phyloP scores from a whole-genome alignment of 2,329 filamentous ascomycete genomes.

The Cadophora sp. region DNA sequence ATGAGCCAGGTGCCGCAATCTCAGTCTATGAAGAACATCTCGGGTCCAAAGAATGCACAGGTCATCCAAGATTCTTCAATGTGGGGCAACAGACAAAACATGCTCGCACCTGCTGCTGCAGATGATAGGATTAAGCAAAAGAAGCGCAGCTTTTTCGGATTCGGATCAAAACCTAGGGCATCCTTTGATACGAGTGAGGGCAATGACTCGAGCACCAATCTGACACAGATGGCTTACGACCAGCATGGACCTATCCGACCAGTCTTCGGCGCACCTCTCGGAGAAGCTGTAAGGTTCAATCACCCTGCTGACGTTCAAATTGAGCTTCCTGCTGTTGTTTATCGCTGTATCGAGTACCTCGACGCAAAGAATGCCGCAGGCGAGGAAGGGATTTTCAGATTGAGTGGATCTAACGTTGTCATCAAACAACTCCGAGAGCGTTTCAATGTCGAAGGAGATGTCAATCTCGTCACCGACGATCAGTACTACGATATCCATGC shows the following conservation, averaged over 20 bases:
- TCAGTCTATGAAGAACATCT: conserved; percentile 66
- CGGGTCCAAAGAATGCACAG: conserved; percentile 82
- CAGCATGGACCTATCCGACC: conserved; percentile 65
- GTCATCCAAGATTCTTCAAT: conserved; percentile 82
- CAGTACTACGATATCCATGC: conserved; percentile 96
- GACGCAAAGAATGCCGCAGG: conserved; percentile 78
- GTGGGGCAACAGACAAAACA: conserved; percentile 81
- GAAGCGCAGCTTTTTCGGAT: conserved; percentile 80
- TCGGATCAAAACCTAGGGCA: conserved; percentile 64
- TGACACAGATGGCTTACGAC: conserved; percentile 50
- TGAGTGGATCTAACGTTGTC: conserved; percentile 95
- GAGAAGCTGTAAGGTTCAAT: conserved; percentile 85
- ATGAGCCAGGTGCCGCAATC: conserved; percentile 39
- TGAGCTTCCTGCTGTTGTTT: conserved; percentile 89
- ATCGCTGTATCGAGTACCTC: conserved; percentile 93
- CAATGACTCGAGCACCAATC: conserved; percentile 53
- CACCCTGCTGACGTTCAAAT: conserved; percentile 75
- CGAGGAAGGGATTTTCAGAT: conserved; percentile 95
- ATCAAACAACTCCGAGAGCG: conserved; percentile 91
- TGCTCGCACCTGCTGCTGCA: conserved; percentile 54
- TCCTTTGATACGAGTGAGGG: conserved; percentile 65
- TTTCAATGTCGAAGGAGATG: conserved; percentile 91
- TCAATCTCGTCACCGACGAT: conserved; percentile 82
- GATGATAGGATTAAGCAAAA: conserved; percentile 79
- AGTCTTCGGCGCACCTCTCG: conserved; percentile 85